Percentiles rank a stretch among this genome's conserved stretches.
phyloP scores from a whole-genome alignment of 129 eudicot species.

The Chrysanthemum lavandulifolium region DNA sequence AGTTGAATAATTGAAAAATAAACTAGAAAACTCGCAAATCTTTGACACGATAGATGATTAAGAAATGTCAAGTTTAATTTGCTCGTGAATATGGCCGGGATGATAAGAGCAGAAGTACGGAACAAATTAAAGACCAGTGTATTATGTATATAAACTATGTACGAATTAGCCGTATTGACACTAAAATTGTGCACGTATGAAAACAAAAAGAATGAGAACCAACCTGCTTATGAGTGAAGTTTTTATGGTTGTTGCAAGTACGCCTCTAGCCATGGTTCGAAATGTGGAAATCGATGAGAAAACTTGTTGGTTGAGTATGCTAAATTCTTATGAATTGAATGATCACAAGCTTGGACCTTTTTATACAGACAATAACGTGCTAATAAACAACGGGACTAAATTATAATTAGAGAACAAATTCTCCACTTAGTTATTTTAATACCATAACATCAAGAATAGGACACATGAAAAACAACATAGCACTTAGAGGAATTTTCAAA shows the following conservation, averaged over 20 bases:
- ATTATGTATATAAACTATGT: background rate
- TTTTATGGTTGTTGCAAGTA: slow-evolving; percentile 22
- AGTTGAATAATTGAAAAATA: no score
- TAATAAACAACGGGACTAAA: background rate
- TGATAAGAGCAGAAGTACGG: no score
- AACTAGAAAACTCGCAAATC: no score
- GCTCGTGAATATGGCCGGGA: no score
- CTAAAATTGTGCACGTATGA: background rate
- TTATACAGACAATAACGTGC: slow-evolving; percentile 8
- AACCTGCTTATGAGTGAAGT: slow-evolving; percentile 8
- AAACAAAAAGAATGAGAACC: background rate
- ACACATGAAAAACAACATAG: slow-evolving; percentile 31
- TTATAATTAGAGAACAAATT: slow-evolving; percentile 23
- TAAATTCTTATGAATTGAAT: slow-evolving; percentile 18
- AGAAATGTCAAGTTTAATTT: no score
- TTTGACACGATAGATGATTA: no score
- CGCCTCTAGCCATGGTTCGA: slow-evolving; percentile 25
- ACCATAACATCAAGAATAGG: slow-evolving; percentile 21
- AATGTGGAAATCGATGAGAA: slow-evolving; percentile 1
- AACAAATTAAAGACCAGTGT: no score
- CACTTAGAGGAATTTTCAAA: no score
- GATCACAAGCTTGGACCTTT: slow-evolving; percentile 9
- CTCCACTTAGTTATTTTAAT: slow-evolving; percentile 12
- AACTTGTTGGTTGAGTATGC: slow-evolving; percentile 13
- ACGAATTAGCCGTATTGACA: background rate